A percentile compares a stretch with the other conserved stretches of the same genome.
These are phyloP conservation scores for Salmacisia buchloeana DNA, from an alignment of 1,284 basidiomycete genomes.

Conservation along the genomic window DNA sequence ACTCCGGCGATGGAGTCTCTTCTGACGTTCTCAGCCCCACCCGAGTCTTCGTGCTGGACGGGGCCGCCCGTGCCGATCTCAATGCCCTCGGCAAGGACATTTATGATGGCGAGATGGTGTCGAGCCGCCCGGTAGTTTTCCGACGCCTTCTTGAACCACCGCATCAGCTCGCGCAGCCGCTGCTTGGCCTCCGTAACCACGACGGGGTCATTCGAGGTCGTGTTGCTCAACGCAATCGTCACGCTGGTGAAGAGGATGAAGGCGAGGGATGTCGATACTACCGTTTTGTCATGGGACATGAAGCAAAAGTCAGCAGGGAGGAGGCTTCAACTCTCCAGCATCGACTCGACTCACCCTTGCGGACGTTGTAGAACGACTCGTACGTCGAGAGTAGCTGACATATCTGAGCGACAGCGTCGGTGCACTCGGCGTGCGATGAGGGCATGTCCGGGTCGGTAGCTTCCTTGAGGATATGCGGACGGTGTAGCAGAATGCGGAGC, in stretches of 20 bases:
- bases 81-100: constrained; percentile 26
- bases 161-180: constrained; percentile 27
- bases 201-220: constrained; percentile 25
- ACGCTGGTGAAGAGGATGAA: constrained; percentile 38
- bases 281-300: constrained; percentile 11
- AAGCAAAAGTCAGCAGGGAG: not conserved
- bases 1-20: too few relatives aligned
- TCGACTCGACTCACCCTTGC: not conserved
- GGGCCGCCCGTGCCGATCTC: constrained; percentile 12
- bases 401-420: constrained; percentile 26
- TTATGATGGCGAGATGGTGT: constrained; percentile 29
- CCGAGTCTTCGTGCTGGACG: not conserved
- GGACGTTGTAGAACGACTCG: not conserved
- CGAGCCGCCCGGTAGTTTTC: constrained; percentile 23
- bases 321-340: not conserved
- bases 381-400: not conserved
- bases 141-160: constrained; percentile 27
- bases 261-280: constrained; percentile 25
- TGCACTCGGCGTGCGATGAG: constrained; percentile 31
- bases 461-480: constrained; percentile 35
- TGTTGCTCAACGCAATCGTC: constrained; percentile 39
- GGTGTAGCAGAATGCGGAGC: constrained; percentile 28
- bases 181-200: constrained; percentile 27
- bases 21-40: too few relatives aligned
- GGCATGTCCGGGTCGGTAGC: constrained; percentile 22